A percentile compares a stretch with the other conserved stretches of the same genome.
These are phyloP conservation scores for Dothideomycetes sp. DNA, from an alignment of 2,329 filamentous ascomycete genomes.

Conservation along the genomic window DNA sequence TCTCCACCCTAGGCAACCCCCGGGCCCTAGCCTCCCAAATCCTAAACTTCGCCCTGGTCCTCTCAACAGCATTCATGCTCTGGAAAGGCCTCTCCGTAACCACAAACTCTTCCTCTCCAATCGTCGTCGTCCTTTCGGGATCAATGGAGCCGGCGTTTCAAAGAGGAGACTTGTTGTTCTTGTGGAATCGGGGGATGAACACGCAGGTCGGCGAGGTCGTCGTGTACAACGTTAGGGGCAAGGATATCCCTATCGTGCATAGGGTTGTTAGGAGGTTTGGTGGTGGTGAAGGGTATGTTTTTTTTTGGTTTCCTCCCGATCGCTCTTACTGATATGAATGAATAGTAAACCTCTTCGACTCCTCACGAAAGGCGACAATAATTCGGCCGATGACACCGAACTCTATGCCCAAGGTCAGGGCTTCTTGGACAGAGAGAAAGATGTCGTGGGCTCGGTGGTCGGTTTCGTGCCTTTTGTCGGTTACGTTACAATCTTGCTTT, in stretches of 20 bases:
- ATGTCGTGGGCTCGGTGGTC: conserved; percentile 87
- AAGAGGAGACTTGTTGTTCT: conserved; percentile 63
- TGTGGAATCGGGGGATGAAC: conserved; percentile 61
- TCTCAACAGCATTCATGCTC: conserved; percentile 89
- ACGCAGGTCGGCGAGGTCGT: conserved; percentile 65
- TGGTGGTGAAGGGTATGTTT: conserved; percentile 29
- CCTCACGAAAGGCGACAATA: conserved; percentile 97
- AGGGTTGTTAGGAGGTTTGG: conserved; percentile 67
- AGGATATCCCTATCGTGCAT: conserved; percentile 97
- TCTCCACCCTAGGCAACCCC: conserved; percentile 56
- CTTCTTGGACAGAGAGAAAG: conserved; percentile 66
- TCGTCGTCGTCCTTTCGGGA: conserved; percentile 77
- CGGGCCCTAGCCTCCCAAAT: conserved; percentile 73
- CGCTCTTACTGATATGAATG: not conserved
- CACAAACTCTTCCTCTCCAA: conserved; percentile 57
- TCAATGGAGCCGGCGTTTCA: conserved; percentile 79
- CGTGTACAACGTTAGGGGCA: conserved; percentile 78
- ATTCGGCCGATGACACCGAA: conserved; percentile 85
- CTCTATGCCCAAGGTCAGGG: conserved; percentile 79
- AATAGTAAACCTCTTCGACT: conserved; percentile 34
- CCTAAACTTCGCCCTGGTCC: conserved; percentile 82
- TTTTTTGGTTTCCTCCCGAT: not conserved
- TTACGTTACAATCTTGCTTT: conserved; percentile 92
- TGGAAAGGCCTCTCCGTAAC: conserved; percentile 76
- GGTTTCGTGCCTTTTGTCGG: conserved; percentile 91